A percentile compares a stretch with the other conserved stretches of the same genome.
Conservation (phyloP, 2,329 filamentous ascomycete genomes). For the Juglanconis sp. region DNA sequence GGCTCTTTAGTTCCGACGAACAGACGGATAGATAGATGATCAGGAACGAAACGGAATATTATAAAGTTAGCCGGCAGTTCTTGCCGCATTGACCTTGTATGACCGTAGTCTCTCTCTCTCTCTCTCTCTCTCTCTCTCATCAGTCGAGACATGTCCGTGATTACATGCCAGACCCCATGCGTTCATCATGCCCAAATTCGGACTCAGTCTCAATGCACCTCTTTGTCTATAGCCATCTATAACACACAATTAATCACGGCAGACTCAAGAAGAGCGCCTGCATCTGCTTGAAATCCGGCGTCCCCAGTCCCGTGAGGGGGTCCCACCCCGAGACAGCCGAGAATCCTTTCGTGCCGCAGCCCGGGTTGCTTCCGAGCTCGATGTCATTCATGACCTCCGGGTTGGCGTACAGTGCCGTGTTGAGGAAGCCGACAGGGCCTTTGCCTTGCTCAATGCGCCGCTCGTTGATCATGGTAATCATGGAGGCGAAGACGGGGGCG, state of each 20-base stretch:
- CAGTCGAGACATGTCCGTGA: no score
- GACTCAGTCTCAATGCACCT: no score
- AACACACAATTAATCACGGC: background rate
- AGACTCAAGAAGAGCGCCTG: constrained; percentile 3
- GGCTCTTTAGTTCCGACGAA: no score
- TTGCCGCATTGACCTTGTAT: background rate
- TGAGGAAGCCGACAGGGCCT: constrained; percentile 35
- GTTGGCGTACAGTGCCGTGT: constrained; percentile 29
- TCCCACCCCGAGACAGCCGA: constrained; percentile 5
- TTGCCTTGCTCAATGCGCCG: constrained; percentile 32
- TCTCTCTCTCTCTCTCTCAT: background rate
- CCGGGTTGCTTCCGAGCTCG: background rate
- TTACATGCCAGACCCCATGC: no score
- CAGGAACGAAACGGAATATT: background rate
- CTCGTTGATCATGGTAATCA: constrained; percentile 36
- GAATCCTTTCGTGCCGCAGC: constrained; percentile 5
- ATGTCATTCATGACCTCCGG: constrained; percentile 15
- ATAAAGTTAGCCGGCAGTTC: background rate
- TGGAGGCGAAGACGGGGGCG: constrained; percentile 31
- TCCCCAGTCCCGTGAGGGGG: constrained; percentile 5
- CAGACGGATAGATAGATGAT: background rate
- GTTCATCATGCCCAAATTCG: no score
- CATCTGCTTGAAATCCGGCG: background rate
- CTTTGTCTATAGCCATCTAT: no score
- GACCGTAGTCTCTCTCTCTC: background rate